Conservation (phyloP, 495 filamentous ascomycete species). For the Hyaloscypha bicolor region DNA sequence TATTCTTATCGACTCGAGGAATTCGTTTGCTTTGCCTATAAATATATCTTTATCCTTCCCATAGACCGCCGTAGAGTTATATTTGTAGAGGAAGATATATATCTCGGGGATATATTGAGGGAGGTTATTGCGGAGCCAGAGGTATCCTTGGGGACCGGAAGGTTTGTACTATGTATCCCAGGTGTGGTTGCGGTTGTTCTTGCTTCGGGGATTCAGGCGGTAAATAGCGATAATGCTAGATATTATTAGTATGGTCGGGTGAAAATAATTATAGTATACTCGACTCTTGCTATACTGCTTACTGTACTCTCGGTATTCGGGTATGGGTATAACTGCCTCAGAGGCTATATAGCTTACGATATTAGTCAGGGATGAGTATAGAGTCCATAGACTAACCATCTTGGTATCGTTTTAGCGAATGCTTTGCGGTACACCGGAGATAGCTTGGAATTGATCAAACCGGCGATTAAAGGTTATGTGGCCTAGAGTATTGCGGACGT, state of each 20-base stretch:
- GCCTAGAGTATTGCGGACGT: background rate
- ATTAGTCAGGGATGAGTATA: constrained; percentile 5
- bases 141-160: constrained; percentile 23
- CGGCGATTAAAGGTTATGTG: background rate
- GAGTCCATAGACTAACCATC: constrained; percentile 16
- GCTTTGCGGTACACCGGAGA: background rate
- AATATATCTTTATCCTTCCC: constrained; percentile 32
- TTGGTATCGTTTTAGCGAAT: background rate
- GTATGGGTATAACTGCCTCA: constrained; percentile 23
- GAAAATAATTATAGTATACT: constrained; percentile 9
- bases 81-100: constrained; percentile 36
- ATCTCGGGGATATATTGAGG: constrained; percentile 31
- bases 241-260: constrained; percentile 5
- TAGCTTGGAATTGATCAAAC: background rate
- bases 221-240: constrained; percentile 37
- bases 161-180: constrained; percentile 38
- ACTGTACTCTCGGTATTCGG: constrained; percentile 14
- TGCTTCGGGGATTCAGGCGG: constrained; percentile 37
- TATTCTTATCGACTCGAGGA: constrained; percentile 30
- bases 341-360: constrained; percentile 25
- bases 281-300: constrained; percentile 23
- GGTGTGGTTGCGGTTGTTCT: constrained; percentile 32
- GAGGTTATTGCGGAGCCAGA: constrained; percentile 38
- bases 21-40: constrained; percentile 31
- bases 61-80: constrained; percentile 33